Conservation (phyloP, 768 basidiomycete genomes). For the Russula earlei region DNA sequence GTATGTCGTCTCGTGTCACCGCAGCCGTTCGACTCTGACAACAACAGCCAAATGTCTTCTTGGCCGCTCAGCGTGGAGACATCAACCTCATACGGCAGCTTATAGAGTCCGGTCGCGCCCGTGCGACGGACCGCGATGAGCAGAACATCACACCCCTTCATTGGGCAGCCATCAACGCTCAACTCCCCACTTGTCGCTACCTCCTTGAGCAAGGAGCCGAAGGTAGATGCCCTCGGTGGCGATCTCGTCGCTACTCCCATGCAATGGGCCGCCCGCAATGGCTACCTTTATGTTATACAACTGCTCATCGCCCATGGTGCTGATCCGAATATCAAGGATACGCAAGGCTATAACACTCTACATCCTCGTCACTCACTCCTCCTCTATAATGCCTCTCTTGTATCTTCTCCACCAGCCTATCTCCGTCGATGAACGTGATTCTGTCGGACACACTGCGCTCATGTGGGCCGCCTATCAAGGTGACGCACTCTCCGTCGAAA, state of each 20-base stretch:
- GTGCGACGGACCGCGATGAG: constrained; percentile 69
- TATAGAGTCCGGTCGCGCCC: constrained; percentile 60
- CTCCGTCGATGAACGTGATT: constrained; percentile 81
- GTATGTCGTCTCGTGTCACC: background rate
- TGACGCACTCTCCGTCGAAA: constrained; percentile 88
- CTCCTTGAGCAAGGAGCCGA: constrained; percentile 88
- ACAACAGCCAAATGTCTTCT: constrained; percentile 56
- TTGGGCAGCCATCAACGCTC: constrained; percentile 97
- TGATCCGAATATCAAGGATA: constrained; percentile 85
- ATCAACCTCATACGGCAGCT: constrained; percentile 52
- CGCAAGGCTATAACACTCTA: constrained; percentile 92
- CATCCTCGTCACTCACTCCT: constrained; percentile 94
- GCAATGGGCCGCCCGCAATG: constrained; percentile 97
- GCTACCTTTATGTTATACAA: constrained; percentile 92
- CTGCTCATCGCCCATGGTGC: constrained; percentile 83
- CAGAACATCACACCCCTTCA: constrained; percentile 94
- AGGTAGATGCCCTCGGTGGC: constrained; percentile 89
- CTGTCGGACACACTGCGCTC: constrained; percentile 86
- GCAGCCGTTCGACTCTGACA: background rate
- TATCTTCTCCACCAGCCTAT: constrained; percentile 91
- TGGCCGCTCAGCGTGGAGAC: constrained; percentile 85
- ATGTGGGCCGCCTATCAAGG: constrained; percentile 99
- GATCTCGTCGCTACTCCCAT: constrained; percentile 91
- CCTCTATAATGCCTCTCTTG: constrained; percentile 87
- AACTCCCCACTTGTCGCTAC: constrained; percentile 78